Conservation (phyloP, 352 stramenopile species). For the Globisporangium cystogenes region DNA sequence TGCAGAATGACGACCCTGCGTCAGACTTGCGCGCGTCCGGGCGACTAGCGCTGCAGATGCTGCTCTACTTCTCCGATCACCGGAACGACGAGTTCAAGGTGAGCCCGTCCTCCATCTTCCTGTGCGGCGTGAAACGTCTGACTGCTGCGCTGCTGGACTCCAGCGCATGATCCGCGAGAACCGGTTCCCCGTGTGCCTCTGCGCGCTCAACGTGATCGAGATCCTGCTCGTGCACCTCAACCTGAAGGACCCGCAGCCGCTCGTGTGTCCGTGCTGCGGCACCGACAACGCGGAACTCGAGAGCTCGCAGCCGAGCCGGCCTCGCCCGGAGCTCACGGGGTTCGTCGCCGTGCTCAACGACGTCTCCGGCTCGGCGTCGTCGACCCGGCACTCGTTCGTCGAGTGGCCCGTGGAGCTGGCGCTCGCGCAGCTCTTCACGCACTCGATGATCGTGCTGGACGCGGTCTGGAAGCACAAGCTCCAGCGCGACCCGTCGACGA, state of each 20-base stretch:
- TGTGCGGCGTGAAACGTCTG: too few relatives aligned
- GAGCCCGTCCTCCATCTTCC: too few relatives aligned
- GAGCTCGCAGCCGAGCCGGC: conserved; percentile 39
- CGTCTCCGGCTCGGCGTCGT: conserved; percentile 29
- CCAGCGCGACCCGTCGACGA: conserved; percentile 38
- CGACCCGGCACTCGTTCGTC: conserved; percentile 28
- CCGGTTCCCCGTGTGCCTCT: conserved; percentile 62
- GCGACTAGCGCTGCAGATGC: conserved; percentile 51
- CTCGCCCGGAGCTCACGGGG: conserved; percentile 47
- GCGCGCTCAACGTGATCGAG: conserved; percentile 58
- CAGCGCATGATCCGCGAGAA: conserved; percentile 67
- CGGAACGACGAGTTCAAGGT: conserved; percentile 71
- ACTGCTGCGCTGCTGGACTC: too few relatives aligned
- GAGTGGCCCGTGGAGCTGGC: conserved; percentile 46
- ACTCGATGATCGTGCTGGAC: conserved; percentile 57
- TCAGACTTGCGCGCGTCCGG: conserved; percentile 60
- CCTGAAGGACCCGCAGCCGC: conserved; percentile 50
- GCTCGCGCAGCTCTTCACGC: conserved; percentile 52
- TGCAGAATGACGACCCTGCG: conserved; percentile 50
- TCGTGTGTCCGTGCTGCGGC: conserved; percentile 63
- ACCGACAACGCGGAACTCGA: conserved; percentile 63
- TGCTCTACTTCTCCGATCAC: conserved; percentile 63
- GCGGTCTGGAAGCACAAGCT: conserved; percentile 52
- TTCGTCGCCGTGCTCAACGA: conserved; percentile 43
- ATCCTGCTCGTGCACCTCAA: conserved; percentile 67